Evolutionary conservation across 164 flowering plant genomes (phyloP), one percentile per base, ranked within the genome.

Genomic region (Dillenia turbinata): DNA sequence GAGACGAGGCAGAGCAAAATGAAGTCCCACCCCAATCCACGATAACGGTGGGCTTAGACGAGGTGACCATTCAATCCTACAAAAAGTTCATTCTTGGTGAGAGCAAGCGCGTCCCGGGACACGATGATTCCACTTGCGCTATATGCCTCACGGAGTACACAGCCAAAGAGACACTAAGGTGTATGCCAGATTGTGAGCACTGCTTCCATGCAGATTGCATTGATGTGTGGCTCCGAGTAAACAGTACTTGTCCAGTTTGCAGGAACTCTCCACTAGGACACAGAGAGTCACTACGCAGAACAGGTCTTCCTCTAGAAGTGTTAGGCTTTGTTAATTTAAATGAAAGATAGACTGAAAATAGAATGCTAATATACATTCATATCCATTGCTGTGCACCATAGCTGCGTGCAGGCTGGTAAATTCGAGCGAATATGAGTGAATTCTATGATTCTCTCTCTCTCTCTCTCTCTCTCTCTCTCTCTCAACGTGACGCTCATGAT

Each of bases 21-120:
- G 19, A 60, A 15, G 50, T 14, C 0, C 22, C 47, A 12, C 58
- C 71, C 5, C 79, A 76, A 43, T 71, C 78, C 5, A 12, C 63
- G 44, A 12, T 57, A 5, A 10, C 56, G 4, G 44, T 44, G 1
- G 70, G 98, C 33, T 81, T 89, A 9, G 91, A 88, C 43, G 79
- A 78, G 1, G 59, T 76, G 47, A 85, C 82, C 52, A 84, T 82
- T 22, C 81, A 83, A 47, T 80, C 95, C 4, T 92, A 82, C 69
- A 71, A 85, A 0, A 85, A 81, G 61, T 49, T 80, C 13, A 73
- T 79, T 8, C 73, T 83, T 2, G 85, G 88, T 3, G 91, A 86
- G 50, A 83, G 91, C 59, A 56, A 61, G 8, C 71, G 81, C 11
- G 50, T 79, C 8, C 83, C 86, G 1, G 81, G 78, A 44, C 74